phyloP scores from a whole-genome alignment of 2,329 filamentous ascomycete genomes.

The Tolypocladium nubicola region DNA sequence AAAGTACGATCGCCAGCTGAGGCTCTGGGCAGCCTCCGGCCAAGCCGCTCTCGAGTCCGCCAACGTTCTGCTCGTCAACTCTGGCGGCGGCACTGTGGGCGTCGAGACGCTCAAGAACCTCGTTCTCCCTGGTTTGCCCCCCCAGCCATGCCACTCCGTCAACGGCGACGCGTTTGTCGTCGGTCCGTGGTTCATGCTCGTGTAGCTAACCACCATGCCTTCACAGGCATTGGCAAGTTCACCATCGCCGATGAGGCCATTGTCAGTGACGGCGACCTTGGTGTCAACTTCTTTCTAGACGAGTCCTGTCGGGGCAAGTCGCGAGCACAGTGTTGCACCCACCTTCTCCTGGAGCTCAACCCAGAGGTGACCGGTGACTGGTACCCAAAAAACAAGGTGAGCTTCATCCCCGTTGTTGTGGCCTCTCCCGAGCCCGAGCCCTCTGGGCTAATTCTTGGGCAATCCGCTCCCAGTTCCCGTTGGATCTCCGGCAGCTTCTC shows the following conservation, averaged over 20 bases:
- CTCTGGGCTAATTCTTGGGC: not conserved
- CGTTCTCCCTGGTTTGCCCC: slow-evolving; percentile 63
- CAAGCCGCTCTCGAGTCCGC: slow-evolving; percentile 85
- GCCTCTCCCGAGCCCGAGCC: not conserved
- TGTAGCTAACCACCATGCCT: not conserved
- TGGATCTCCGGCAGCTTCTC: slow-evolving; percentile 32
- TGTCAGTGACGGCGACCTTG: slow-evolving; percentile 75
- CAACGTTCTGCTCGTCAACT: slow-evolving; percentile 84
- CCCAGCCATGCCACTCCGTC: not conserved
- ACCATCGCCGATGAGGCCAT: slow-evolving; percentile 74
- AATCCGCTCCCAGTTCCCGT: slow-evolving; percentile 10
- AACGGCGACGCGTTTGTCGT: slow-evolving; percentile 24
- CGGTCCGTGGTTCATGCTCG: not conserved
- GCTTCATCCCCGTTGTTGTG: not conserved
- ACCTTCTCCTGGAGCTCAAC: slow-evolving; percentile 77
- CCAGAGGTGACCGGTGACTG: slow-evolving; percentile 79
- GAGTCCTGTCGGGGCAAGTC: slow-evolving; percentile 64
- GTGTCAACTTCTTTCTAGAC: slow-evolving; percentile 95
- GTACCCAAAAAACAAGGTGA: slow-evolving; percentile 36
- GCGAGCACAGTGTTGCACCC: slow-evolving; percentile 67
- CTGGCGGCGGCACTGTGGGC: slow-evolving; percentile 75
- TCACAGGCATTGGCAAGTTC: slow-evolving; percentile 70
- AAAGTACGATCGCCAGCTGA: slow-evolving; percentile 91
- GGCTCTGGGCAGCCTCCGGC: slow-evolving; percentile 87
- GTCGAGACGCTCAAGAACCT: slow-evolving; percentile 93